A percentile compares a stretch with the other conserved stretches of the same genome.
Conservation (phyloP, 495 filamentous ascomycete species). For the Poronia punctata region DNA sequence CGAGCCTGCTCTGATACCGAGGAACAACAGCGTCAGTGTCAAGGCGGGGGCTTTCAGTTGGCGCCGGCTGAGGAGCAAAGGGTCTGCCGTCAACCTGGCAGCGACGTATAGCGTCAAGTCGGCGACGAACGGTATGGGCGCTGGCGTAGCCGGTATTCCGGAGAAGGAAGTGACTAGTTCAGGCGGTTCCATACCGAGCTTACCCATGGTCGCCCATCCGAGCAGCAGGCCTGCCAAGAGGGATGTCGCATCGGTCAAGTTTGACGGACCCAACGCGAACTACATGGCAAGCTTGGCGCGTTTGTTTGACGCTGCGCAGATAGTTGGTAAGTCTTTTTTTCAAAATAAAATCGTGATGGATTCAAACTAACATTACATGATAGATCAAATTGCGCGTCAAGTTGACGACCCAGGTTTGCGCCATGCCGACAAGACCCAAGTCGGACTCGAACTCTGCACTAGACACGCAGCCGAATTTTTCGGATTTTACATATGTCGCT, state of each 20-base stretch:
- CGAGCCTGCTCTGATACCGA: constrained; percentile 35
- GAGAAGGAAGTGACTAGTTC: constrained; percentile 18
- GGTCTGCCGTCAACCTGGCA: constrained; percentile 54
- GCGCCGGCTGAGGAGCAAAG: constrained; percentile 85
- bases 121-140: constrained; percentile 6
- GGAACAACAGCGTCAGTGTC: constrained; percentile 50
- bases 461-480: constrained; percentile 97
- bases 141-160: constrained; percentile 22
- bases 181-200: constrained; percentile 48
- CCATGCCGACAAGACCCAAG: constrained; percentile 73
- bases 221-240: constrained; percentile 56
- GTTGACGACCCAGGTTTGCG: constrained; percentile 88
- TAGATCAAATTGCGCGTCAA: constrained; percentile 94
- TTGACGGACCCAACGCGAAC: constrained; percentile 74
- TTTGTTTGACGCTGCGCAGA: constrained; percentile 89
- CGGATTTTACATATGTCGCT: constrained; percentile 91
- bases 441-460: constrained; percentile 87
- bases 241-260: constrained; percentile 60
- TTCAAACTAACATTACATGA: constrained; percentile 1
- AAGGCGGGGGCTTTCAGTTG: constrained; percentile 71
- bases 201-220: constrained; percentile 74
- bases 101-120: constrained; percentile 39
- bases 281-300: constrained; percentile 90
- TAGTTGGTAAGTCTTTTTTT: constrained; percentile 63
- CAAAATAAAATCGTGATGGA: not conserved